Evolutionary conservation across 106 monocot genomes (phyloP), one percentile per base, ranked within the genome.

Genomic region (Cymbidium sinense): DNA sequence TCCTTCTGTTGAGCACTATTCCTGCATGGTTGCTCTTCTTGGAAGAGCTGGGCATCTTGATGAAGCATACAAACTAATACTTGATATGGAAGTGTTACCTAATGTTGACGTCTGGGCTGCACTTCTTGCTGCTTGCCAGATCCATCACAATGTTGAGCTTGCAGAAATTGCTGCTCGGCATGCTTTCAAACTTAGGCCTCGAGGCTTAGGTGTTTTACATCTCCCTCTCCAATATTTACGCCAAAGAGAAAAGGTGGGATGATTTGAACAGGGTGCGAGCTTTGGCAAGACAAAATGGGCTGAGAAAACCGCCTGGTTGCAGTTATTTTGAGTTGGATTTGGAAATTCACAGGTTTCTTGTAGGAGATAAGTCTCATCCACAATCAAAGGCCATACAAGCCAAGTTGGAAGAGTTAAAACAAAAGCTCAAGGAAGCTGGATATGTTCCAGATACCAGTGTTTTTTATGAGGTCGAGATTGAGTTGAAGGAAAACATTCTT

Each of bases 1-100:
- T n/a, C n/a, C n/a, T n/a, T n/a, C n/a, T n/a, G n/a, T n/a, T 81
- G 86, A 89, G 41, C 95, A 89, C 79, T 92, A 91, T 62, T 87
- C 87, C 11, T 70, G 87, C 36, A 82, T 90, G 85, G 91, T 95
- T 11, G 91, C 92, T 50, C 89, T 95, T 30, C 70, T 95, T 31
- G 95, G 95, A 12, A 79, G 95, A 31, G 78, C 88, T 20, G 95
- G 95, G 39, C 78, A 70, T 77, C 83, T 93, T n/a, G n/a, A n/a
- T n/a, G n/a, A n/a, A n/a, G n/a, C n/a, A n/a, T n/a, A n/a, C n/a
- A n/a, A n/a, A n/a, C n/a, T n/a, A n/a, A n/a, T n/a, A n/a, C n/a
- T n/a, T n/a, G n/a, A n/a, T n/a, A n/a, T n/a, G n/a, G n/a, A n/a
- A n/a, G n/a, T n/a, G n/a, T n/a, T n/a, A n/a, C n/a, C n/a, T n/a